These are phyloP conservation scores for Fusarium incarnatum DNA, from an alignment of 2,329 filamentous ascomycete species.

Conservation along the genomic window DNA sequence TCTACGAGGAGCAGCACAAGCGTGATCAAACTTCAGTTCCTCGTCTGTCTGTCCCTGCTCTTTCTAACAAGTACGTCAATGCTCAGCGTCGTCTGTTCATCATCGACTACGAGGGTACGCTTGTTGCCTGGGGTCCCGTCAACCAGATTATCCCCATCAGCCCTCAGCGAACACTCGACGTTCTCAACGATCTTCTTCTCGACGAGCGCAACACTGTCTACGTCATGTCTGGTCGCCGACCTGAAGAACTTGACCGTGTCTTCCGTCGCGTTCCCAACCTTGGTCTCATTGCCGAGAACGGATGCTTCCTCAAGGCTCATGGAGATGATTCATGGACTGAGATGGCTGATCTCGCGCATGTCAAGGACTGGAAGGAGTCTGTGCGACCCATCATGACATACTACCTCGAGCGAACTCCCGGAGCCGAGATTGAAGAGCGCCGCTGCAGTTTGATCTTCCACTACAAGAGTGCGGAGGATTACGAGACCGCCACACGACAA, in stretches of 20 bases:
- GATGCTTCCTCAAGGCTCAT: slow-evolving; percentile 85
- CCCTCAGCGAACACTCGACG: slow-evolving; percentile 83
- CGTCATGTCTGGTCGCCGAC: slow-evolving; percentile 90
- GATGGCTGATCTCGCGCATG: slow-evolving; percentile 78
- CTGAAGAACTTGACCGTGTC: slow-evolving; percentile 86
- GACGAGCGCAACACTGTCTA: slow-evolving; percentile 89
- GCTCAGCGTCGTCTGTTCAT: slow-evolving; percentile 82
- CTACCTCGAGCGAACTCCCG: slow-evolving; percentile 89
- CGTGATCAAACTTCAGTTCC: slow-evolving; percentile 89
- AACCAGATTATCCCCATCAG: slow-evolving; percentile 87
- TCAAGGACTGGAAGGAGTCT: slow-evolving; percentile 83
- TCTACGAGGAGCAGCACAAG: slow-evolving; percentile 85
- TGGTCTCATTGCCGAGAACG: slow-evolving; percentile 94
- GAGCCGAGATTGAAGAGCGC: slow-evolving; percentile 89
- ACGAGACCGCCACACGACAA: slow-evolving; percentile 78
- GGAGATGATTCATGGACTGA: slow-evolving; percentile 78
- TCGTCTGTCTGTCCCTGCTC: slow-evolving; percentile 75
- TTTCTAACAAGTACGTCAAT: slow-evolving; percentile 74
- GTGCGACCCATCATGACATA: slow-evolving; percentile 87
- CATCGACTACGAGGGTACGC: slow-evolving; percentile 92
- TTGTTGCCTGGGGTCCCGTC: slow-evolving; percentile 87
- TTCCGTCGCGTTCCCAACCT: slow-evolving; percentile 86
- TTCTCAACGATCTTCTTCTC: slow-evolving; percentile 82
- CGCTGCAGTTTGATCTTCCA: slow-evolving; percentile 93
- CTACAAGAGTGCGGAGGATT: slow-evolving; percentile 85